These are phyloP conservation scores for Paracamarosporium sp. DNA, from an alignment of 2,329 filamentous ascomycete genomes.

Conservation along the genomic window DNA sequence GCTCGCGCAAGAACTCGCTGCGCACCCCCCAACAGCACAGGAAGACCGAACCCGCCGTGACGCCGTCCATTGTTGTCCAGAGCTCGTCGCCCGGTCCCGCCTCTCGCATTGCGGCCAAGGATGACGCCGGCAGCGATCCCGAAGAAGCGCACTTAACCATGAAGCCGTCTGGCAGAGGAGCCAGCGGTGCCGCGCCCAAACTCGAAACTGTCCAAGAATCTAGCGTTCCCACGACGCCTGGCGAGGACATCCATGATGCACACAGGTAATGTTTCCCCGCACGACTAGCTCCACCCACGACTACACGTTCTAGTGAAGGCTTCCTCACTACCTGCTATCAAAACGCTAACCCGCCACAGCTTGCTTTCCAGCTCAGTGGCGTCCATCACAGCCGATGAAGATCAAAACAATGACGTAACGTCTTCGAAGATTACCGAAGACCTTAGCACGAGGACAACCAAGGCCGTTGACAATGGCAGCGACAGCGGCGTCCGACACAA, in stretches of 20 bases:
- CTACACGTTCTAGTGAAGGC: slow-evolving; percentile 35
- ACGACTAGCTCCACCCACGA: slow-evolving; percentile 25
- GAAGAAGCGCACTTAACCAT: slow-evolving; percentile 47
- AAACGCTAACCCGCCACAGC: slow-evolving; percentile 14
- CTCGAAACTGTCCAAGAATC: slow-evolving; percentile 93
- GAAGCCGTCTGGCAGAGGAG: slow-evolving; percentile 58
- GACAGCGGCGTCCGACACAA: slow-evolving; percentile 61
- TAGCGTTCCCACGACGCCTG: slow-evolving; percentile 74
- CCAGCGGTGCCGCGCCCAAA: slow-evolving; percentile 64
- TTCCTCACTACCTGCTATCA: too few species aligned
- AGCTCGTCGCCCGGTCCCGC: slow-evolving; percentile 50
- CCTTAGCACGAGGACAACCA: slow-evolving; percentile 42
- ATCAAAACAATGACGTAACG: slow-evolving; percentile 50
- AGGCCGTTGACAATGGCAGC: slow-evolving; percentile 64
- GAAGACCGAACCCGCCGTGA: slow-evolving; percentile 37
- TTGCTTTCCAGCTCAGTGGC: slow-evolving; percentile 19
- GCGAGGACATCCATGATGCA: slow-evolving; percentile 47
- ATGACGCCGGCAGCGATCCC: slow-evolving; percentile 40
- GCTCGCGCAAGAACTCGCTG: slow-evolving; percentile 53
- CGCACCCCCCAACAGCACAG: slow-evolving; percentile 42
- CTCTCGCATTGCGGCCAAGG: slow-evolving; percentile 37
- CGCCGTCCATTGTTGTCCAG: slow-evolving; percentile 55
- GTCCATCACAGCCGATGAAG: slow-evolving; percentile 38
- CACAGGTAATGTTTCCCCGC: slow-evolving; percentile 40
- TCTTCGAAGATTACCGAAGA: slow-evolving; percentile 58